Base-by-base conservation (phyloP, 192 early-diverging fungal species). In the Coemansia sp. region DNA sequence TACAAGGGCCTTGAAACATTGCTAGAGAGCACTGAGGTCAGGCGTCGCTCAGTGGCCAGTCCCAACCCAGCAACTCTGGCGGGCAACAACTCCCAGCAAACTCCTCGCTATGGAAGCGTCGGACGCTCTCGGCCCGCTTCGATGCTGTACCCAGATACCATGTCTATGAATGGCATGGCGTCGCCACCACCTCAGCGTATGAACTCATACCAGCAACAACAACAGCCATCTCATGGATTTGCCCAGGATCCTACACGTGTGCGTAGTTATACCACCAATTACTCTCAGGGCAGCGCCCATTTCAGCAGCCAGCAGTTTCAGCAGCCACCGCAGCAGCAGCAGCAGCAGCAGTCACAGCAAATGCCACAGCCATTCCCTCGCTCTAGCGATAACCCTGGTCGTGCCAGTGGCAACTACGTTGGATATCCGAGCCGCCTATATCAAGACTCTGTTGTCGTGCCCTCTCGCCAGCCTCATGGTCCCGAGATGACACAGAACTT, bases 401-500 rank as follows among this genome's bases (percentile, higher is more conserved):
- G 82, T 15, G 81, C 80, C 36, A 83, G 85, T 46, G 86, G 83
- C 18, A 83, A 78, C 69, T 88, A 86, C 41, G 80, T 84, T 18
- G 86, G 88, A 12, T 84, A 86, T 63, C 84, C 85, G 29, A 78
- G 77, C 66, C 81, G 87, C 31, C 68, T 88, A 18, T 86, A 87
- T 62, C 85, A 86, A 62, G 79, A 86, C 47, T 78, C 84, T 58
- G 74, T 88, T 11, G 88, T 93, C 40, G 90, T 90, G 65, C 92
- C 92, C 4, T 75, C 86, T 29, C 88, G 92, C 58, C 92, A 93
- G 70, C 92, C 92, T 43, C 84, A 87, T 34, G 92, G 92, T 29
- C 92, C 92, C 5, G 91, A 91, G 22, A 85, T 89, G 64, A 78
- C 85, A 55, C 88, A 90, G 69, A 88, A 91, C 80, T 93, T 93